phyloP scores from a whole-genome alignment of 2,329 filamentous ascomycete species.

The Phaeophleospora eucalypticola region DNA sequence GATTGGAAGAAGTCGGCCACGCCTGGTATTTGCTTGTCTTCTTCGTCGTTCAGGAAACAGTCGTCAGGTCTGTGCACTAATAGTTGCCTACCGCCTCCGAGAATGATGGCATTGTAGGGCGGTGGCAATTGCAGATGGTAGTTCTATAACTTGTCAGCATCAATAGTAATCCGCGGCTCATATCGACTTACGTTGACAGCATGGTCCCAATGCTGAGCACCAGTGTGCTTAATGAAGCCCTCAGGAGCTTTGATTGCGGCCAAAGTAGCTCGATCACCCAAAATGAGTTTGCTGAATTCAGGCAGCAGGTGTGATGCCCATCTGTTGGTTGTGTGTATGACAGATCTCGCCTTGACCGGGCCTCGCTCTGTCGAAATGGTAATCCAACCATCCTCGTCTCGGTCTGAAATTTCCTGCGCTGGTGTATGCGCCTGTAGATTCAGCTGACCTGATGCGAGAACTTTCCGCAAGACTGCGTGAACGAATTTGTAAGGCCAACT shows the following conservation, averaged over 20 bases:
- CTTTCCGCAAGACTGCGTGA: constrained; percentile 21
- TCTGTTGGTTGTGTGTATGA: constrained; percentile 23
- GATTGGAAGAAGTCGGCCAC: constrained; percentile 29
- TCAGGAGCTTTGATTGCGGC: constrained; percentile 31
- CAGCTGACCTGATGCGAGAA: constrained; percentile 15
- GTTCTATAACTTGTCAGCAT: constrained; percentile 23
- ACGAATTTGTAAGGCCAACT: constrained; percentile 28
- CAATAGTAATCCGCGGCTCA: constrained; percentile 1
- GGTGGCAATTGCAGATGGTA: constrained; percentile 33
- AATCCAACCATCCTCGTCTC: constrained; percentile 25
- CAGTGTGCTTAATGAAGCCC: constrained; percentile 30
- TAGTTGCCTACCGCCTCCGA: constrained; percentile 28
- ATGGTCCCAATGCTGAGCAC: constrained; percentile 32
- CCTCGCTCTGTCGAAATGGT: constrained; percentile 20
- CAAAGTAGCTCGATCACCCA: constrained; percentile 20
- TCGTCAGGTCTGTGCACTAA: constrained; percentile 25
- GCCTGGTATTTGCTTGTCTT: constrained; percentile 27
- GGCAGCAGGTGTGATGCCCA: constrained; percentile 24
- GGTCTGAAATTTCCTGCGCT: constrained; percentile 23
- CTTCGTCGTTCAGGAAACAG: constrained; percentile 24
- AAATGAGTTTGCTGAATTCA: constrained; percentile 20
- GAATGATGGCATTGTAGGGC: constrained; percentile 30
- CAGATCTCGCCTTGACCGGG: constrained; percentile 12
- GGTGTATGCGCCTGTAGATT: constrained; percentile 31
- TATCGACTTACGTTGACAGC: constrained; percentile 29